These are phyloP conservation scores for Phytopythium cucurbitacearum DNA, from an alignment of 352 stramenopile species.

Conservation along the genomic window DNA sequence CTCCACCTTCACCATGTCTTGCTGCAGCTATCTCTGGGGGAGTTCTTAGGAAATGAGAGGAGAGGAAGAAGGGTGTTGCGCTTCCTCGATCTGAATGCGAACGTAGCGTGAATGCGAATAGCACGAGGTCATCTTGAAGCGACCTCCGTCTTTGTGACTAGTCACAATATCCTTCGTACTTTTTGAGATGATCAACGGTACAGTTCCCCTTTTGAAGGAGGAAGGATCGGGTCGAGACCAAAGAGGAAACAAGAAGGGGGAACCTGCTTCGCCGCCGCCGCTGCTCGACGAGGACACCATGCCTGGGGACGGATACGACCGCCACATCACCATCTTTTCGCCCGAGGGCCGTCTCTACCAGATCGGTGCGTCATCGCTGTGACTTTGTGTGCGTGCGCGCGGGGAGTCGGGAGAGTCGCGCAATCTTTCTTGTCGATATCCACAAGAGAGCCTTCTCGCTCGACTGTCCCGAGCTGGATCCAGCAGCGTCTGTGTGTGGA, in stretches of 20 bases:
- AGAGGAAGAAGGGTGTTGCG: too few relatives aligned
- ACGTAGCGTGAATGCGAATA: conserved; percentile 20
- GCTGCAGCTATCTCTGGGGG: background rate
- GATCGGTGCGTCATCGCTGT: conserved; percentile 65
- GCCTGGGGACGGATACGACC: conserved; percentile 87
- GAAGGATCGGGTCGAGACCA: background rate
- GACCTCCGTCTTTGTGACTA: background rate
- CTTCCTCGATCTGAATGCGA: conserved; percentile 4
- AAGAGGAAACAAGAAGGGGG: background rate
- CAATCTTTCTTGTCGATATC: too few relatives aligned
- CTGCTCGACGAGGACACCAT: conserved; percentile 25
- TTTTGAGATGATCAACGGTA: background rate
- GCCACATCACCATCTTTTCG: conserved; percentile 98
- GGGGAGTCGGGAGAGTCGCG: too few relatives aligned
- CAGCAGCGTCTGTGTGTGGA: background rate
- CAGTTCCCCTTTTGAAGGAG: too few relatives aligned
- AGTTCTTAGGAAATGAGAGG: too few relatives aligned
- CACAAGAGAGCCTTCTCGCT: too few relatives aligned
- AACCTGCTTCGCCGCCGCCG: background rate
- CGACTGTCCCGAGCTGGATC: too few relatives aligned
- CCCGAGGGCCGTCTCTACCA: conserved; percentile 98
- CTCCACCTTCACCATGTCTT: conserved; percentile 11
- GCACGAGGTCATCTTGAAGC: background rate
- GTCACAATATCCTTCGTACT: too few relatives aligned
- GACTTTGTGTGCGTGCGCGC: background rate